Percentiles rank a stretch among this genome's conserved stretches.
phyloP scores from a whole-genome alignment of 345 rosid genomes.

The Bruguiera gymnorhiza region DNA sequence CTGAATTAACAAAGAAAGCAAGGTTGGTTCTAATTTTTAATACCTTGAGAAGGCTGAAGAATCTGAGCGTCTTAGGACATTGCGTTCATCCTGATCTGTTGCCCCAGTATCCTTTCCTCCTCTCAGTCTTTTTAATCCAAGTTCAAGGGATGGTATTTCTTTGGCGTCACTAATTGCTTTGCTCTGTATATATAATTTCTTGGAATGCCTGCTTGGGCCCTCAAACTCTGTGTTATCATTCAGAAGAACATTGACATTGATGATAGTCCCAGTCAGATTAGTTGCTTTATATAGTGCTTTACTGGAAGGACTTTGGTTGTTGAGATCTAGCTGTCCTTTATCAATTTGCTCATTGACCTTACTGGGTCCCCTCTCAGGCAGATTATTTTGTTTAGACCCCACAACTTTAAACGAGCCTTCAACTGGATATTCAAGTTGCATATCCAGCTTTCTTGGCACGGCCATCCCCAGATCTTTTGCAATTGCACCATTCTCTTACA shows the following conservation, averaged over 20 bases:
- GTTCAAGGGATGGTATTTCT: slow-evolving; percentile 28
- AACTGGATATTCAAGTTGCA: slow-evolving; percentile 32
- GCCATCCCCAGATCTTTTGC: slow-evolving; percentile 40
- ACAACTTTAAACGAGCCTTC: slow-evolving; percentile 29
- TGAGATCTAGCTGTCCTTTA: slow-evolving; percentile 33
- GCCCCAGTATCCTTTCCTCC: slow-evolving; percentile 29
- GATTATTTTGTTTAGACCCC: slow-evolving; percentile 28
- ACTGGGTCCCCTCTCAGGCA: slow-evolving; percentile 28
- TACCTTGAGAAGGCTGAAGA: slow-evolving; percentile 62
- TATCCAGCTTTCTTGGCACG: slow-evolving; percentile 33
- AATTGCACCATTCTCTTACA: slow-evolving; percentile 41
- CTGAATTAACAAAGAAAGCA: slow-evolving; percentile 2
- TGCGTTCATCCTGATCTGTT: slow-evolving; percentile 36
- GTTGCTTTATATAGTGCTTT: slow-evolving; percentile 27
- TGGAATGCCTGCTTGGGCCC: slow-evolving; percentile 26
- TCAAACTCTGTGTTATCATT: slow-evolving; percentile 32
- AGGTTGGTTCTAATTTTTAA: slow-evolving; percentile 1
- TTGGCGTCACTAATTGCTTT: slow-evolving; percentile 28
- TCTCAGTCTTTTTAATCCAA: slow-evolving; percentile 37
- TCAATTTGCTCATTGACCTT: slow-evolving; percentile 27
- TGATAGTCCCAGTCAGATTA: slow-evolving; percentile 17
- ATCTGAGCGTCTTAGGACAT: slow-evolving; percentile 51
- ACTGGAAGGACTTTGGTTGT: slow-evolving; percentile 28
- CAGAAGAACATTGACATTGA: slow-evolving; percentile 22
- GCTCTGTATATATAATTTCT: slow-evolving; percentile 29